phyloP scores from a whole-genome alignment of 2,329 filamentous ascomycete genomes.

The Aspergillus versicolor region DNA sequence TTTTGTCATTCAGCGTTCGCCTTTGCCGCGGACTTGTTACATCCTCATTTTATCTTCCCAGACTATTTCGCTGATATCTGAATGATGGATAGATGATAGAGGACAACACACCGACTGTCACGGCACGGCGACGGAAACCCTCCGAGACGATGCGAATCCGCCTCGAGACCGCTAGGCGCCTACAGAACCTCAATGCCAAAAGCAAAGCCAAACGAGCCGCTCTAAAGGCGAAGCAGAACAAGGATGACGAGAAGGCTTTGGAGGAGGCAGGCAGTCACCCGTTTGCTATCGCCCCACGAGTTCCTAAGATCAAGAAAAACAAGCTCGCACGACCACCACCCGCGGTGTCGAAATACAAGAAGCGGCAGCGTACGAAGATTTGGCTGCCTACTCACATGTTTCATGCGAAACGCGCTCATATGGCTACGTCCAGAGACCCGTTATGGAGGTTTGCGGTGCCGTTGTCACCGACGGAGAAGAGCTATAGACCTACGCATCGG shows the following conservation, averaged over 20 bases:
- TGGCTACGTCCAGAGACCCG: conserved; percentile 75
- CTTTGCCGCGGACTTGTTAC: neutral
- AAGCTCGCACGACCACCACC: conserved; percentile 63
- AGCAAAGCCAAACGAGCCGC: conserved; percentile 40
- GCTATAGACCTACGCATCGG: conserved; percentile 83
- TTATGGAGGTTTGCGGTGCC: conserved; percentile 91
- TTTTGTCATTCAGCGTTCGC: neutral
- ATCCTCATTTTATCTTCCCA: neutral
- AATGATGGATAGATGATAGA: conserved; percentile 66
- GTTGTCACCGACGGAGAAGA: conserved; percentile 82
- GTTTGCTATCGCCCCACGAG: conserved; percentile 39
- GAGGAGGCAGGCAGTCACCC: conserved; percentile 29
- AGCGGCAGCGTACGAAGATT: conserved; percentile 82
- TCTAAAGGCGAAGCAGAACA: conserved; percentile 47
- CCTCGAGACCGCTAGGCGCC: conserved; percentile 71
- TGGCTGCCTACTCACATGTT: conserved; percentile 95
- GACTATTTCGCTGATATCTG: neutral
- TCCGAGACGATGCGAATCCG: conserved; percentile 53
- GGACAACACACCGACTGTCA: conserved; percentile 85
- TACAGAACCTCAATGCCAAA: conserved; percentile 60
- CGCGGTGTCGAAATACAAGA: conserved; percentile 72
- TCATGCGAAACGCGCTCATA: conserved; percentile 86
- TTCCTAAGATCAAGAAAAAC: conserved; percentile 69
- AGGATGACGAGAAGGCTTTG: conserved; percentile 22
- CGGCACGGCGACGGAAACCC: conserved; percentile 51